Evolutionary conservation across 176 grass and related monocot species (phyloP).

Genomic region (Pharus latifolius): DNA sequence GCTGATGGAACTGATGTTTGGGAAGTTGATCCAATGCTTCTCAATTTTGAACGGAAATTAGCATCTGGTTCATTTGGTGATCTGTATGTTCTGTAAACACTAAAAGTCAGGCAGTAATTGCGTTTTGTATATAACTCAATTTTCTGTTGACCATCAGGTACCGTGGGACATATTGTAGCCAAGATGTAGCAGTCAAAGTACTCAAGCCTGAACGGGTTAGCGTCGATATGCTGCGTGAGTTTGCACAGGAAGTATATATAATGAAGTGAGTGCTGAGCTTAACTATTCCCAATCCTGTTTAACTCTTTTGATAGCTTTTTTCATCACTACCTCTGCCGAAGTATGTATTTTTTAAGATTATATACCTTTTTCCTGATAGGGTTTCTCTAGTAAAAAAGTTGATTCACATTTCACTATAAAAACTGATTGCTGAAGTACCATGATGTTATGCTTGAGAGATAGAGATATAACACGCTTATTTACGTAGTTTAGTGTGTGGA

Average conservation of each 20-base stretch:
- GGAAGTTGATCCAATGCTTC: constrained; percentile 70
- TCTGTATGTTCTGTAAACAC: constrained; percentile 53
- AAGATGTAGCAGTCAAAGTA: constrained; percentile 95
- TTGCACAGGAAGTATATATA: constrained; percentile 92
- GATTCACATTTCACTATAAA: background rate
- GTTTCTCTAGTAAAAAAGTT: background rate
- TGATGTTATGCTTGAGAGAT: background rate
- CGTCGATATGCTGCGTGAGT: constrained; percentile 77
- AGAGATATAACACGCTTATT: background rate
- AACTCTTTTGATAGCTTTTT: background rate
- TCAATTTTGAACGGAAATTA: constrained; percentile 73
- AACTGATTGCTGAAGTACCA: background rate
- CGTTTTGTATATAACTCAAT: constrained; percentile 18
- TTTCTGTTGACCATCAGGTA: constrained; percentile 42
- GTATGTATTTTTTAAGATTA: background rate
- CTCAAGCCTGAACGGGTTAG: constrained; percentile 64
- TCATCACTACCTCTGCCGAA: background rate
- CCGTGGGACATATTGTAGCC: constrained; percentile 75
- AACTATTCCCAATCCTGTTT: constrained; percentile 4
- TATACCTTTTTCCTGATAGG: background rate
- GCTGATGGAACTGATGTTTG: constrained; percentile 72
- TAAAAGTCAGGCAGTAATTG: background rate
- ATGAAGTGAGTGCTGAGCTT: constrained; percentile 58
- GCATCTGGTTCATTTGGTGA: constrained; percentile 76
- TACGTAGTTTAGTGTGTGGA: background rate